Base-by-base conservation (phyloP, 2,329 filamentous ascomycete species). In the Metarhizium sp. region DNA sequence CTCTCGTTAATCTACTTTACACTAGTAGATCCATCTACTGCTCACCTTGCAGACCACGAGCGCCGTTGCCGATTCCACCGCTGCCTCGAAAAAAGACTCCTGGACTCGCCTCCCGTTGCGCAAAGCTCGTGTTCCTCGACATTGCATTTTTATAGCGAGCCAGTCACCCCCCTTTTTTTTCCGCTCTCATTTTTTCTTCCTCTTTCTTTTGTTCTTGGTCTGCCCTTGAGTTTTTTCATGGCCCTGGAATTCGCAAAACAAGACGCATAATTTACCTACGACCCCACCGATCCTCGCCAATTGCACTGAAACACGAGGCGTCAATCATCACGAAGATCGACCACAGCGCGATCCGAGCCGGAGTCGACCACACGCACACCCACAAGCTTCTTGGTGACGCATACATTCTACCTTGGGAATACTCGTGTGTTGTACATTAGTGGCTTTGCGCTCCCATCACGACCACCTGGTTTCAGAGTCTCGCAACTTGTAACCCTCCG, bases 1-100 rank as follows among this genome's bases (percentile, higher is more conserved):
- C 55, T 50, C 18, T 57, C 55, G 55, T 57, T 55, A 14, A 48
- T 48, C 45, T 29, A 48, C 10, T 48, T 25, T 29, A 48, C 10
- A 29, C 14, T 30, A 25, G 20, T 14, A 14, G 11, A 48, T 20
- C 11, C 6, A 5, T 30, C 14, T 5, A 25, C 42, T 20, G 42
- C n/a, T 45, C 42, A 8, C 14, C 45, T 29, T 48, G 20, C 45
- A 20, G 42, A 45, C 18, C 38, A 34, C 45, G 20, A 30, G 20
- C 25, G 6, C 30, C 40, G 30, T 38, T 36, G 11, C 42, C 40
- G 38, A 40, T 34, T 29, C 30, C 7, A 11, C 34, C 42, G 14
- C 38, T 52, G 54, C 50, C 30, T 16, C 16, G 40, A 42, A 11
- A 30, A 16, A 43, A 25, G 3, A 38, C 11, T 29, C 14, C 40